These are phyloP conservation scores for Phytophthora pinifolia DNA, from an alignment of 352 stramenopile genomes.

Conservation along the genomic window DNA sequence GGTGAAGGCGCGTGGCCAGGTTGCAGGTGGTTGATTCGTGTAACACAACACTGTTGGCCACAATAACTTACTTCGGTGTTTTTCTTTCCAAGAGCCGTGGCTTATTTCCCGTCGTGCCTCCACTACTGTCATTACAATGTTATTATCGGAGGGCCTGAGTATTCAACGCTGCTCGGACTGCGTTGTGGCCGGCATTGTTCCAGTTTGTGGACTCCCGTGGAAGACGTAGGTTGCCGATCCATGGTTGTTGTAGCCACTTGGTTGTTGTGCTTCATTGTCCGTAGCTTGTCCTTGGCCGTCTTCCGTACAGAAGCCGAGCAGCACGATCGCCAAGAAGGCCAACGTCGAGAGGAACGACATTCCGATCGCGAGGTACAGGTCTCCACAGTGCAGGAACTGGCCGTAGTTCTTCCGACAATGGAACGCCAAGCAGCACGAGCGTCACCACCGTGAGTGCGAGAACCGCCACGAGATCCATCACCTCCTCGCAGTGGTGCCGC, in stretches of 20 bases:
- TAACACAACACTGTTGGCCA: too few relatives aligned
- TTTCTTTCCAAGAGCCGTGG: too few relatives aligned
- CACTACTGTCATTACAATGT: too few relatives aligned
- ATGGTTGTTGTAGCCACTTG: not conserved
- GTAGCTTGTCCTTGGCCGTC: not conserved
- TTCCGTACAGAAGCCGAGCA: conserved; percentile 41
- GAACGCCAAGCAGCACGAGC: conserved; percentile 54
- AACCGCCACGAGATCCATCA: conserved; percentile 47
- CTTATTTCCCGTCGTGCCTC: too few relatives aligned
- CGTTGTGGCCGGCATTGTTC: conserved; percentile 17
- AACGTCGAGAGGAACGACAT: conserved; percentile 60
- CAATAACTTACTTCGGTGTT: too few relatives aligned
- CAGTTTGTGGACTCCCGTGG: conserved; percentile 13
- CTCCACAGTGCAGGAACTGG: conserved; percentile 57
- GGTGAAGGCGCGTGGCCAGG: too few relatives aligned
- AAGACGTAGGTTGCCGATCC: conserved; percentile 4
- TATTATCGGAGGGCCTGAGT: too few relatives aligned
- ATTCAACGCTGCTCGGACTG: not conserved
- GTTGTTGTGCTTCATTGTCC: conserved; percentile 5
- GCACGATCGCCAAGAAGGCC: conserved; percentile 42
- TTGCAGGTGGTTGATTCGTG: too few relatives aligned
- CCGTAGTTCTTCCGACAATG: conserved; percentile 48
- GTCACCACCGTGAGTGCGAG: conserved; percentile 45
- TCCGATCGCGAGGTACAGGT: conserved; percentile 46
- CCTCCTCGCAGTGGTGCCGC: conserved; percentile 44